Evolutionary conservation across 768 basidiomycete species (phyloP).

Genomic region (Favolaschia claudopus): DNA sequence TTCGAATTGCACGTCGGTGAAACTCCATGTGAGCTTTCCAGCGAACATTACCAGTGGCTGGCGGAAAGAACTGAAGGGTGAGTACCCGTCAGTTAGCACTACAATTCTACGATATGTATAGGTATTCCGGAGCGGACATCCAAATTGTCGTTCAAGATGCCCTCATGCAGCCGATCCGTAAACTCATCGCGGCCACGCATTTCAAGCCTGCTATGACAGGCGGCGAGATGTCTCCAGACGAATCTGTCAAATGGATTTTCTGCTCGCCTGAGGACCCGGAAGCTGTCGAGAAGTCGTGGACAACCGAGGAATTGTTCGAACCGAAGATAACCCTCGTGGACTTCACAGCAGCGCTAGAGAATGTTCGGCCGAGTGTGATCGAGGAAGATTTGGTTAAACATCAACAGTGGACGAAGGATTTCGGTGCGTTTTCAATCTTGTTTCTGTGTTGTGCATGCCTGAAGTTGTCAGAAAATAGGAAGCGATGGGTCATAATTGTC

Average conservation of each 20-base stretch:
- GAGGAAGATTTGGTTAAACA: conserved; percentile 71
- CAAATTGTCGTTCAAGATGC: conserved; percentile 82
- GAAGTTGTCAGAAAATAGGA: not conserved
- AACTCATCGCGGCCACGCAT: conserved; percentile 83
- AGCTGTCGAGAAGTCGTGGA: conserved; percentile 75
- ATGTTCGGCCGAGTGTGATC: conserved; percentile 75
- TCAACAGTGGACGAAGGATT: conserved; percentile 68
- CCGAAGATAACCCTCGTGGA: conserved; percentile 67
- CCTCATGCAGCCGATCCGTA: conserved; percentile 85
- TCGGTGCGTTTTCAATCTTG: conserved; percentile 52
- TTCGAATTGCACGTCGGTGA: conserved; percentile 82
- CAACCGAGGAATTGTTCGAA: conserved; percentile 74
- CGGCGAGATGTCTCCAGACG: no score
- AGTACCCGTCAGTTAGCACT: conserved; percentile 38
- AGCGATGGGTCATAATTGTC: conserved; percentile 17
- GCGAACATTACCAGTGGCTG: conserved; percentile 66
- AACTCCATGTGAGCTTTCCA: conserved; percentile 73
- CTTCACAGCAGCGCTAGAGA: conserved; percentile 67
- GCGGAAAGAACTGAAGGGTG: conserved; percentile 73
- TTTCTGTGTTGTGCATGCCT: not conserved
- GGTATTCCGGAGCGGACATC: conserved; percentile 80
- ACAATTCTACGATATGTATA: conserved; percentile 36
- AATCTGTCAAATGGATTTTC: conserved; percentile 65
- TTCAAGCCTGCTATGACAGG: conserved; percentile 59
- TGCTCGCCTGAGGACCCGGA: conserved; percentile 79